phyloP scores from a whole-genome alignment of 805 yeast genomes.

The Metschnikowia santaceciliae region DNA sequence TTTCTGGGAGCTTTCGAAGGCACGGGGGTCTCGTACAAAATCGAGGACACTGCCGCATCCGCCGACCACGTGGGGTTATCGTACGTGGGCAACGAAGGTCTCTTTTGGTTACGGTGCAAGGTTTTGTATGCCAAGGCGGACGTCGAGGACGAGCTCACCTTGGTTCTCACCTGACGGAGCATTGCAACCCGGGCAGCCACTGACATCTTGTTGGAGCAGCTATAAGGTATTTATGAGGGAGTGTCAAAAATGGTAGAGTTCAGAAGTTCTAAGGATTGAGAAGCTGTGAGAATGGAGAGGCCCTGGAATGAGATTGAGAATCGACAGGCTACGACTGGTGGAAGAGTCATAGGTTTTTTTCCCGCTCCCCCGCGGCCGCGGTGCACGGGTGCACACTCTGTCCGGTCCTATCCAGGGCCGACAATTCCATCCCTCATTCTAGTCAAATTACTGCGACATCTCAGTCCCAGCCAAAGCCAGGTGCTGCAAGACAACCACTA shows the following conservation, averaged over 20 bases:
- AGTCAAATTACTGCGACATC: too few species aligned
- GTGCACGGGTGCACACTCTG: not conserved
- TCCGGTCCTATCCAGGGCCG: too few species aligned
- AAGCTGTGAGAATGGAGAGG: not conserved
- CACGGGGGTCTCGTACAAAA: constrained; percentile 84
- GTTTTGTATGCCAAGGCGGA: constrained; percentile 94
- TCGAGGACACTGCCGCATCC: constrained; percentile 94
- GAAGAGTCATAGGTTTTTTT: constrained; percentile 3
- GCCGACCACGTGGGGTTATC: constrained; percentile 95
- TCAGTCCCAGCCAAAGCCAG: too few species aligned
- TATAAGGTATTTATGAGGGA: too few species aligned
- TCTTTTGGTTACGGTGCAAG: constrained; percentile 76
- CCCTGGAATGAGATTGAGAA: too few species aligned
- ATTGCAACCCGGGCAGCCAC: constrained; percentile 4
- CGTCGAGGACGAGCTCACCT: constrained; percentile 58
- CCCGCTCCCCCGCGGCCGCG: constrained; percentile 2
- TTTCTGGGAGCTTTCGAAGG: constrained; percentile 60
- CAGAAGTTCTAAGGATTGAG: not conserved
- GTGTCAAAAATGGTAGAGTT: too few species aligned
- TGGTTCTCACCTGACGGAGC: constrained; percentile 16
- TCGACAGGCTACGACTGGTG: too few species aligned
- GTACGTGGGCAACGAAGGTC: constrained; percentile 89
- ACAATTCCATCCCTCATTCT: too few species aligned
- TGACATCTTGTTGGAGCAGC: not conserved
- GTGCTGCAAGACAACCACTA: too few species aligned